Base-by-base conservation (phyloP, 768 basidiomycete species). In the Tricholoma matsutake region DNA sequence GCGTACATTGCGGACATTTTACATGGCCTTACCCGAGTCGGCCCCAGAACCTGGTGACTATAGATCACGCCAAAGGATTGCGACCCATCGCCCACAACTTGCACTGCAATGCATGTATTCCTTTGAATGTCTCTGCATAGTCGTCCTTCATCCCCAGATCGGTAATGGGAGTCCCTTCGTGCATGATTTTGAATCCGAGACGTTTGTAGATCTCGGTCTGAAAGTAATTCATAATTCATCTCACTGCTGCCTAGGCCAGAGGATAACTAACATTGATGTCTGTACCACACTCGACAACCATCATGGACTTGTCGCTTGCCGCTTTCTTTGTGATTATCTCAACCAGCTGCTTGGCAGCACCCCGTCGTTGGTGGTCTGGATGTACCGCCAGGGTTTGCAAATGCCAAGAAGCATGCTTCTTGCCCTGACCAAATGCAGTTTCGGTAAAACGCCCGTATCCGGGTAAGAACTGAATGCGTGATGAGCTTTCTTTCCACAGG, bases 311-410 rank as follows among this genome's bases (percentile, higher is more conserved):
- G 28, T 51, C 28, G 49, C 13, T n/a, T 51, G 49, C 22, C 11
- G 55, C 35, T 20, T 56, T 56, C 14, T 25, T 28, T 9, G 55
- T 11, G 7, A 56, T 37, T 22, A 41, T 43, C 14, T 56, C 37
- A 37, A 64, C 45, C 13, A 66, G 47, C 14, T 60, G 57, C 25
- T 55, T 53, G 16, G 59, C 65, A 28, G 64, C 56, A 7, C 57
- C 61, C 37, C 59, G 41, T 6, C 60, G 51, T 20, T 63, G 63
- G 52, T 56, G 51, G 20, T 64, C 60, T 6, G 65, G 65, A 35
- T 61, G 59, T n/a, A 64, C 64, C 2, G 20, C 65, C 25, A 66
- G 6, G 7, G 31, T 39, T 53, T 64, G 60, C 31, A 66, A 31
- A 31, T 64, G 58, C 65, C 63, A 66, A 14, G 54, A 34, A 13